Conservation (phyloP, 2,329 filamentous ascomycete genomes). For the Ophiobolus disseminans region DNA sequence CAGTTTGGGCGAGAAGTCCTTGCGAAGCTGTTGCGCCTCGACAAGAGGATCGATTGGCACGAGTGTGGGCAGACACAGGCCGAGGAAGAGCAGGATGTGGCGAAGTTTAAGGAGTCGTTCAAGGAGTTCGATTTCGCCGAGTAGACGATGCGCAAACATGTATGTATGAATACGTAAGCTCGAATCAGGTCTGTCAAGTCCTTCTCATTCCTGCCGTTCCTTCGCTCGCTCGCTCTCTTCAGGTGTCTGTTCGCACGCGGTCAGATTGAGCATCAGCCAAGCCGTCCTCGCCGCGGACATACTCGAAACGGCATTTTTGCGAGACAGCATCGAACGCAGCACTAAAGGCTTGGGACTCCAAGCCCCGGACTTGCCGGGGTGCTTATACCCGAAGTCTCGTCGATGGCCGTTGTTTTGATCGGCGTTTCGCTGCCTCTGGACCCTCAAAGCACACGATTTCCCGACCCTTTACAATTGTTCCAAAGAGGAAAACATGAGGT, state of each 20-base stretch:
- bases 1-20: slow-evolving; percentile 89
- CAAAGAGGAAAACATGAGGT: not conserved
- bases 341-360: slow-evolving; percentile 48
- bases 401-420: no score
- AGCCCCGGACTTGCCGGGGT: slow-evolving; percentile 33
- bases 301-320: slow-evolving; percentile 35
- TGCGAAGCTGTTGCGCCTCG: slow-evolving; percentile 83
- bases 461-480: not conserved
- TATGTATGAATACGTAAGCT: not conserved
- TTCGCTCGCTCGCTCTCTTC: not conserved
- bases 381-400: slow-evolving; percentile 17
- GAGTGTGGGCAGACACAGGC: slow-evolving; percentile 78
- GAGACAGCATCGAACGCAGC: slow-evolving; percentile 34
- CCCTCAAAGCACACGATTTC: not conserved
- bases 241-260: no score
- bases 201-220: not conserved
- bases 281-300: slow-evolving; percentile 24
- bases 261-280: slow-evolving; percentile 16
- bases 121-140: slow-evolving; percentile 83
- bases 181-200: not conserved
- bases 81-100: slow-evolving; percentile 81
- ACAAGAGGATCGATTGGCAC: slow-evolving; percentile 82
- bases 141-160: not conserved
- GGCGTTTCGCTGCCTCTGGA: not conserved
- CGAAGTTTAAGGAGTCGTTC: slow-evolving; percentile 81